Base-by-base conservation (phyloP, 208 protist genomes). In the Lotmaria passim region DNA sequence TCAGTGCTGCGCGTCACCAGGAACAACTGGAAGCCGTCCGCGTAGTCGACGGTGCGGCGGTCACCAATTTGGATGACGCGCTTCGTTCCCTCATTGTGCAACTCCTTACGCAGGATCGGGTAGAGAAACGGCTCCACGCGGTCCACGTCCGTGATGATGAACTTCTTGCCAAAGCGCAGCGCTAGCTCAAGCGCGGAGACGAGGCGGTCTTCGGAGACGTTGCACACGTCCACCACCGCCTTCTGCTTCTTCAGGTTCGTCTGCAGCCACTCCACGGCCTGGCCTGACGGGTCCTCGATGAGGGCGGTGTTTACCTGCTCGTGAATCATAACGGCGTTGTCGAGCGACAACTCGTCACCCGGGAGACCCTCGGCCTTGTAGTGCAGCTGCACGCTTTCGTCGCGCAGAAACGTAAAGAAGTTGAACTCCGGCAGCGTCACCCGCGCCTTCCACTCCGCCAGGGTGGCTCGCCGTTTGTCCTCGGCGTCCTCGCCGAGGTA, bases 101-200 rank as follows among this genome's bases (percentile, higher is more conserved):
- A 75, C 65, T 99, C 97, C 31, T 90, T 89, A 12, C 98, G 85
- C 19, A 99, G 75, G 17, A 99, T 70, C 28, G 98, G 95, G 74
- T 98, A 98, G 61, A 99, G 85, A 38, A 99, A 94, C 15, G 97
- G 90, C 64, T 99, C 98, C 17, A 99, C 86, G n/a, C 65, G 56
- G 77, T 99, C 97, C 23, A 98, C 97, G 73, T 99, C 97, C 8
- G 89, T 89, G 56, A 99, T 82, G 70, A 99, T 87, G 51, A 99
- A 92, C 72, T 97, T 98, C 69, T 99, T 99, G 53, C 98, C 98
- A 79, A 99, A 99, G 24, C 98, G 90, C 26, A 99, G 91, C 41
- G 97, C 94, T 12, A 99, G 83, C 87, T 99, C 98, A 10, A 99
- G 81, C n/a, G 89, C 85, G 5, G 85, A 98, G 8, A 96, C 76